Evolutionary conservation across 176 grass and related monocot species (phyloP).

Genomic region (Oryza brachyantha): DNA sequence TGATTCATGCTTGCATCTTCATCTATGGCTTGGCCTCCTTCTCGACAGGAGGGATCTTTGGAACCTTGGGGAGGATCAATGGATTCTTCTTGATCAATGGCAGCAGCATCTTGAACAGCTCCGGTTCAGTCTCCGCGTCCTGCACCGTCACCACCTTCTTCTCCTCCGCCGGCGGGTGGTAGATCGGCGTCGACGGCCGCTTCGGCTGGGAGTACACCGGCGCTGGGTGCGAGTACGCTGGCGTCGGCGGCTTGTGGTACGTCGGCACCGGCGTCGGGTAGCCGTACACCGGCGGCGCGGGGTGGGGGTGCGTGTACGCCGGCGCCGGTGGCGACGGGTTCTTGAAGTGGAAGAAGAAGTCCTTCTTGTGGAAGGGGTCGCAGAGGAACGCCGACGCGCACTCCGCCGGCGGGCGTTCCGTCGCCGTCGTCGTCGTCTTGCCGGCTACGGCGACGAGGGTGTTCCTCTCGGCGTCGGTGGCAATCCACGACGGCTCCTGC

Average conservation of each 20-base stretch:
- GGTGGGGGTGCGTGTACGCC: background rate
- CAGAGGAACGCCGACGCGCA: constrained; percentile 27
- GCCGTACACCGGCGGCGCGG: background rate
- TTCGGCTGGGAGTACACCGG: background rate
- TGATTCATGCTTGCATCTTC: too few species aligned
- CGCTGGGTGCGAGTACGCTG: background rate
- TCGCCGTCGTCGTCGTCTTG: background rate
- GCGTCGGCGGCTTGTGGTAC: background rate
- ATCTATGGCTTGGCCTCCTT: constrained; percentile 16
- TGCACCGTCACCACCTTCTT: constrained; percentile 2
- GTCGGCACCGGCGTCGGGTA: background rate
- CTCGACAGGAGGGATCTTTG: constrained; percentile 4
- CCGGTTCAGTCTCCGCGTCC: constrained; percentile 8
- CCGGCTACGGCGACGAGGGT: constrained; percentile 15
- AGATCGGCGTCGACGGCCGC: constrained; percentile 11
- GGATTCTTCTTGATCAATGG: constrained; percentile 42
- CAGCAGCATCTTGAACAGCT: constrained; percentile 36
- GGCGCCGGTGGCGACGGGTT: background rate
- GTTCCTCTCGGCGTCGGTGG: background rate
- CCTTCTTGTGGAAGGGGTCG: constrained; percentile 19
- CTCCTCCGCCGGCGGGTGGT: constrained; percentile 33
- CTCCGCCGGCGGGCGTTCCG: background rate
- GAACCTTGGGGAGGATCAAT: constrained; percentile 15
- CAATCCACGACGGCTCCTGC: constrained; percentile 34
- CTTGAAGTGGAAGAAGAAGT: constrained; percentile 20